Evolutionary conservation across 139 green algal species (phyloP).

Genomic region (Coelastrella sp.): DNA sequence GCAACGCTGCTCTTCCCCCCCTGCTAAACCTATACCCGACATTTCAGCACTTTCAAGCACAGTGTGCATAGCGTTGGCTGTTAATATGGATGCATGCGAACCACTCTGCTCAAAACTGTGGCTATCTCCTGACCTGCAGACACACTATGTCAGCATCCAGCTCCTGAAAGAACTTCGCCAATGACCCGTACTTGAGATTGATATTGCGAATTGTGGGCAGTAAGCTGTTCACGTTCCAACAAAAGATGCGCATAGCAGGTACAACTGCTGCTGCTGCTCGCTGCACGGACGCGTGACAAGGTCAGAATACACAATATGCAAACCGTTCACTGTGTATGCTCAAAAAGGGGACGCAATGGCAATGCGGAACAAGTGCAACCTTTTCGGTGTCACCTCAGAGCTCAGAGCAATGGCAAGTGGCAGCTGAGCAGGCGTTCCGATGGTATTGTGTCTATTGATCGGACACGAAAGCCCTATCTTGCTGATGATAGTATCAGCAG

Average conservation of each 20-base stretch:
- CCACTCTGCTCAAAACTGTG: background rate
- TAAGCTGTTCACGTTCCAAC: constrained; percentile 76
- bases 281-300: too few relatives aligned
- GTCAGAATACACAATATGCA: too few relatives aligned
- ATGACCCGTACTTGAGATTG: constrained; percentile 60
- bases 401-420: too few relatives aligned
- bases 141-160: constrained; percentile 62
- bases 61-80: background rate
- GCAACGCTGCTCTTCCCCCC: too few relatives aligned
- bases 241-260: constrained; percentile 59
- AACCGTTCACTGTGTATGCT: background rate
- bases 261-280: background rate
- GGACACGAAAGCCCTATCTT: too few relatives aligned
- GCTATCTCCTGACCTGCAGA: constrained; percentile 59
- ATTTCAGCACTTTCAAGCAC: too few relatives aligned
- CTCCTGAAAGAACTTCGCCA: constrained; percentile 61
- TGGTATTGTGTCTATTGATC: too few relatives aligned
- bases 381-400: too few relatives aligned
- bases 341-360: background rate
- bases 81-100: background rate
- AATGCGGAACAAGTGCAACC: background rate
- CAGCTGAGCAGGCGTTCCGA: too few relatives aligned
- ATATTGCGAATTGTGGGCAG: constrained; percentile 70
- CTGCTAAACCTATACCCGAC: too few relatives aligned
- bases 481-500: too few relatives aligned